phyloP scores from a whole-genome alignment of 176 grass and related monocot genomes.

The Miscanthus lutarioriparius region DNA sequence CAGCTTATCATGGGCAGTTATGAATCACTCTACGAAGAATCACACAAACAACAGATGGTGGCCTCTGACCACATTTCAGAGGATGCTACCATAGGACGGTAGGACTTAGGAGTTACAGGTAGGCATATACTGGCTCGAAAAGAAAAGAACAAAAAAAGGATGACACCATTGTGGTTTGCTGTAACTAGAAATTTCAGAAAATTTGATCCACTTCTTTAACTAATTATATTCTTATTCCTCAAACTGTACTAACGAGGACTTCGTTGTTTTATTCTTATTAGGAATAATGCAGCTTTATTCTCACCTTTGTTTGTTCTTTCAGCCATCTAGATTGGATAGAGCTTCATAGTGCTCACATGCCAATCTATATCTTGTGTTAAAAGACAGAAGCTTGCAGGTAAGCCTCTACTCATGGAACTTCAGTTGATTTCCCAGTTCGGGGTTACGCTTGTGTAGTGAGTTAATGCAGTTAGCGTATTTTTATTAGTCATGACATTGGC shows the following conservation, averaged over 20 bases:
- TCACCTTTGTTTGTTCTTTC: background rate
- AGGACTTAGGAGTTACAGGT: background rate
- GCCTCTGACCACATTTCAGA: background rate
- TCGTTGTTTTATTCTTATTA: background rate
- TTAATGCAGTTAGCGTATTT: constrained; percentile 3
- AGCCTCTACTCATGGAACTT: background rate
- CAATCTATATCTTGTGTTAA: background rate
- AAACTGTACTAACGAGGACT: background rate
- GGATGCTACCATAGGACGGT: background rate
- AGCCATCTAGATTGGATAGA: background rate
- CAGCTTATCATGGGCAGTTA: background rate
- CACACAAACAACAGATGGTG: background rate
- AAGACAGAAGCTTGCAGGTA: background rate
- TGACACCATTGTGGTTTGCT: background rate
- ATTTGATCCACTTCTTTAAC: background rate
- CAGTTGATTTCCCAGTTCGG: background rate
- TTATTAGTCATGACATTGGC: constrained; percentile 1
- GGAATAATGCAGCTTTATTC: background rate
- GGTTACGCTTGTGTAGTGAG: background rate
- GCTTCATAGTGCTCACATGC: constrained; percentile 3
- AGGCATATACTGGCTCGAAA: background rate
- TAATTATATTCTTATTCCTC: background rate
- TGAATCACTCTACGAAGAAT: background rate
- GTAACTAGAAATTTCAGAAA: background rate
- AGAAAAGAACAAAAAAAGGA: background rate